Conservation (phyloP, 1,139 yeast genomes). For the Schizosaccharomyces versatilis region DNA sequence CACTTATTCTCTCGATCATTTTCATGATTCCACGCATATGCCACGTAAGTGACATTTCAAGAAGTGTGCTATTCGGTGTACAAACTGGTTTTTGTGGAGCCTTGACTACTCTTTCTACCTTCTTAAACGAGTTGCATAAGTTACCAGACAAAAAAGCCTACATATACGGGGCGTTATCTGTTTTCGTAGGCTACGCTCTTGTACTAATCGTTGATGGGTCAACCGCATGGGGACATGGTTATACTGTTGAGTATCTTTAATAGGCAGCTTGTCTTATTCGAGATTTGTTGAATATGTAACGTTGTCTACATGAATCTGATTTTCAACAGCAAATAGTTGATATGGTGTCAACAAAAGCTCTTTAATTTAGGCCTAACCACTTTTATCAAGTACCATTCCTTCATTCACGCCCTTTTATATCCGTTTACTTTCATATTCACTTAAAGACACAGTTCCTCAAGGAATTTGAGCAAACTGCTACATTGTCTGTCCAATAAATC, state of each 20-base stretch:
- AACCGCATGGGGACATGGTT: slow-evolving; percentile 2
- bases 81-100: slow-evolving; percentile 17
- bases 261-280: no score
- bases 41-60: slow-evolving; percentile 14
- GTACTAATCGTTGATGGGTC: slow-evolving; percentile 12
- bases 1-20: slow-evolving; percentile 34
- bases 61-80: slow-evolving; percentile 18
- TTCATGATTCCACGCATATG: slow-evolving; percentile 24
- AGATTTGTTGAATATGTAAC: no score
- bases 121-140: slow-evolving; percentile 17
- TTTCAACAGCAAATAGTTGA: no score
- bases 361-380: no score
- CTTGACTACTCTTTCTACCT: slow-evolving; percentile 16
- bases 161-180: slow-evolving; percentile 10
- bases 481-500: no score
- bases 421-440: no score
- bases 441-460: no score
- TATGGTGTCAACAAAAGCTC: no score
- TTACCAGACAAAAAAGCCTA: slow-evolving; percentile 12
- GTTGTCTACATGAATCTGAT: no score
- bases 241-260: neutral
- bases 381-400: no score
- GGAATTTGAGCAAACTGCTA: no score
- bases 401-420: no score
- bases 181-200: slow-evolving; percentile 7